Evolutionary conservation across 371 early-diverging fungal species (phyloP).

Genomic region (Saksenaea vasiformis): DNA sequence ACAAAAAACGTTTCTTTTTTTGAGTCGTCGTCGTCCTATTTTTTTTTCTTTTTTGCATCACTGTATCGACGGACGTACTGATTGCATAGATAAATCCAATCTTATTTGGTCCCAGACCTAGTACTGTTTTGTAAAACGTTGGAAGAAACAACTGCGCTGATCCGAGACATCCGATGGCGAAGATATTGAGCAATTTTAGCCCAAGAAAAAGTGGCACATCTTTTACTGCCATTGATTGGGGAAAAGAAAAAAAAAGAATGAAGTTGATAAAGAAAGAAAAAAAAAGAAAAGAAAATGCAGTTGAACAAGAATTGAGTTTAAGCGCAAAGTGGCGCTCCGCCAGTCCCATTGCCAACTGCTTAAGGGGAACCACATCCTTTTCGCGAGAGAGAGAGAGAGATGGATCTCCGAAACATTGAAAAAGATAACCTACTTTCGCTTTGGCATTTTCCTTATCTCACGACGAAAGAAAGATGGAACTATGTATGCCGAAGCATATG

Average conservation of each 20-base stretch:
- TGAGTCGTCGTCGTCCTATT: background rate
- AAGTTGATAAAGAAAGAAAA: background rate
- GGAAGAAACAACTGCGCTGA: conserved; percentile 41
- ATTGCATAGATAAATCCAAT: conserved; percentile 41
- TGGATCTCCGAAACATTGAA: too few species aligned
- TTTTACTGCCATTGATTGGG: background rate
- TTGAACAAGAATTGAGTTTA: background rate
- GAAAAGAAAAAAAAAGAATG: background rate
- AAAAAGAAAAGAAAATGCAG: conserved; percentile 1
- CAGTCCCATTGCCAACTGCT: background rate
- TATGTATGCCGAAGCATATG: too few species aligned
- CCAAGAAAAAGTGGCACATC: conserved; percentile 24
- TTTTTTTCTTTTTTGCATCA: background rate
- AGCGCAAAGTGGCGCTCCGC: background rate
- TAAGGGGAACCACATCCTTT: background rate
- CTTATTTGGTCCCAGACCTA: conserved; percentile 35
- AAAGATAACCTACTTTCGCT: too few species aligned
- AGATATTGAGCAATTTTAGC: conserved; percentile 34
- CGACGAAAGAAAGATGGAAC: too few species aligned
- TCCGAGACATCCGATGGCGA: conserved; percentile 40
- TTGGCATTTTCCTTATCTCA: too few species aligned
- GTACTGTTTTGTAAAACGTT: conserved; percentile 33
- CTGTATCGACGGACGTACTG: conserved; percentile 17
- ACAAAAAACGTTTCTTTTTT: too few species aligned
- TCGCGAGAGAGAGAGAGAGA: too few species aligned